Evolutionary conservation across 331 rosid species (phyloP), one percentile per base, ranked within the genome.

Genomic region (Acacia concinna): DNA sequence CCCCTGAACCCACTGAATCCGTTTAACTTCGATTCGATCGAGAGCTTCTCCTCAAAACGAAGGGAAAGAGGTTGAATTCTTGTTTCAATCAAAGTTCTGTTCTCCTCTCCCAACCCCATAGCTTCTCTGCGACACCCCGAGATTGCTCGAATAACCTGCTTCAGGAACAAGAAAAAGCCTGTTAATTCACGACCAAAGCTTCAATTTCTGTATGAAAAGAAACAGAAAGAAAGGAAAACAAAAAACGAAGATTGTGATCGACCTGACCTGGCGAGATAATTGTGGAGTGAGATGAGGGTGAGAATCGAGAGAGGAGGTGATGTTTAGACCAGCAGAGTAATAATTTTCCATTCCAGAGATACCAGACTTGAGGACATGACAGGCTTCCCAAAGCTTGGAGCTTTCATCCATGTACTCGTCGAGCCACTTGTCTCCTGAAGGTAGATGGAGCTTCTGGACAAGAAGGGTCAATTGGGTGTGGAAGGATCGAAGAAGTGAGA

Each of bases 341-440:
- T 80, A 93, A 77, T 51, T 83, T 66, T 95, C 97, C 84, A 92
- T 85, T 34, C 86, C 85, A 0, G 96, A 92, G 62, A 95, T 79
- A 14, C 85, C 99, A 46, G 94, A 84, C 81, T 95, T 95, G 80
- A 95, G 92, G 54, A 95, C 91, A 71, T 87, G 94, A 51, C 96
- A 95, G 56, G 97, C 93, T 37, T 95, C 97, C 99, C 99, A 95
- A 18, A 95, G 97, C 90, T 88, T 95, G n/a, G 97, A 85, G 71
- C 93, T 95, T 75, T 95, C 99, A 57, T 95, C 97, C 99, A 95
- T 95, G 86, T 93, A 95, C 82, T 95, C 99, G 74, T 95, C 97
- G 11, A 95, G 92, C 99, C 97, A 95, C 85, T 95, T 95, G 81
- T 95, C 99, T 14, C 99, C 99, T 2, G 90, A 84, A 0, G 99